Conservation (phyloP, 306 rosid genomes). For the Acacia acuminata region DNA sequence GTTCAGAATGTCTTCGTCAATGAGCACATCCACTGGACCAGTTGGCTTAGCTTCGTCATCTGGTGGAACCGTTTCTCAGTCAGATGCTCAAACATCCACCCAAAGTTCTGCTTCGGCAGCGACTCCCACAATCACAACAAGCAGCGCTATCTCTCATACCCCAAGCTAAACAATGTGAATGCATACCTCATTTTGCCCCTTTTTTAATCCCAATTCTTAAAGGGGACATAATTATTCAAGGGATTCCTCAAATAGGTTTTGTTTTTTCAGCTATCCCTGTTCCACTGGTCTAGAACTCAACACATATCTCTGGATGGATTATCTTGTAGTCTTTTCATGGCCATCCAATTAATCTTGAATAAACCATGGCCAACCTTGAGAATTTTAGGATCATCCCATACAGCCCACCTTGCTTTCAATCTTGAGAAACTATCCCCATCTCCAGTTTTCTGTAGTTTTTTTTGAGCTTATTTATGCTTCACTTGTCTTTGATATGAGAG, state of each 20-base stretch:
- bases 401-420: slow-evolving; percentile 38
- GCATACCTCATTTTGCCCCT: slow-evolving; percentile 49
- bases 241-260: slow-evolving; percentile 71
- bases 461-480: slow-evolving; percentile 54
- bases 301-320: slow-evolving; percentile 66
- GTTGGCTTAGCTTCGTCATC: slow-evolving; percentile 68
- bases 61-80: slow-evolving; percentile 52
- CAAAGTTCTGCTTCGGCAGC: slow-evolving; percentile 57
- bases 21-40: slow-evolving; percentile 65
- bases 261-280: slow-evolving; percentile 53
- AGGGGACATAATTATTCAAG: slow-evolving; percentile 60
- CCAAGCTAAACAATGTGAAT: slow-evolving; percentile 67
- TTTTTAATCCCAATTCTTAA: slow-evolving; percentile 56
- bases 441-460: slow-evolving; percentile 52
- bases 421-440: slow-evolving; percentile 46
- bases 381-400: slow-evolving; percentile 63
- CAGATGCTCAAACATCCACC: slow-evolving; percentile 54
- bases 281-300: slow-evolving; percentile 57
- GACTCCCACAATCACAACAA: slow-evolving; percentile 36
- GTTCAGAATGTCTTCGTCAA: slow-evolving; percentile 67
- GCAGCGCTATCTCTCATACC: slow-evolving; percentile 52
- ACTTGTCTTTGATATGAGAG: slow-evolving; percentile 43
- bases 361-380: slow-evolving; percentile 70
- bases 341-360: slow-evolving; percentile 75
- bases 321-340: slow-evolving; percentile 52